phyloP scores from a whole-genome alignment of 1,284 basidiomycete species.

The Ustilago trichophora region DNA sequence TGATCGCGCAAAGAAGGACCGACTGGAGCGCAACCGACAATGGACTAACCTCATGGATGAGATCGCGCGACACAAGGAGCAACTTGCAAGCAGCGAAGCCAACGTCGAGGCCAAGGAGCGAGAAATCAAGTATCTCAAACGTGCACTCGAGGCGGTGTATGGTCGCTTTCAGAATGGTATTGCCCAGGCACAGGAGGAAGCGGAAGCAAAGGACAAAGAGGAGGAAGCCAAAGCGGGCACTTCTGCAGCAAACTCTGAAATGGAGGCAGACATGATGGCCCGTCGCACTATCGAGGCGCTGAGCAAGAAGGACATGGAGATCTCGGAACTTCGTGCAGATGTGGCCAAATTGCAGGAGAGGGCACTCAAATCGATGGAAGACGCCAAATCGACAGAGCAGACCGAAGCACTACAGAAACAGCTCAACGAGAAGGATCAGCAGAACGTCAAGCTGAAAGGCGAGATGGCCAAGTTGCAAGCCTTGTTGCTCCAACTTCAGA shows the following conservation, averaged over 20 bases:
- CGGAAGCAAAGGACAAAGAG: constrained; percentile 35
- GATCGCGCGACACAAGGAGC: constrained; percentile 75
- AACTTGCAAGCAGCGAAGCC: constrained; percentile 73
- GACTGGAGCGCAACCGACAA: constrained; percentile 79
- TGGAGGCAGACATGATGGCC: constrained; percentile 77
- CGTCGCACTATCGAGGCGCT: constrained; percentile 77
- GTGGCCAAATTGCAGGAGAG: constrained; percentile 55
- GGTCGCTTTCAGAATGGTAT: constrained; percentile 73
- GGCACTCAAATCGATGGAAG: constrained; percentile 38
- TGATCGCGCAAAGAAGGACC: constrained; percentile 74
- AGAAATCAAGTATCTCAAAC: constrained; percentile 79
- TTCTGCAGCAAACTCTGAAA: constrained; percentile 19
- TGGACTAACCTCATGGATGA: constrained; percentile 81
- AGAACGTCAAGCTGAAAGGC: constrained; percentile 28
- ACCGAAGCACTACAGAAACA: constrained; percentile 9
- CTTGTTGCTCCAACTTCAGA: constrained; percentile 44
- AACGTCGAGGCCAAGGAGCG: constrained; percentile 74
- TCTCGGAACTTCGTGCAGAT: constrained; percentile 66
- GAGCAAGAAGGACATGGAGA: constrained; percentile 77
- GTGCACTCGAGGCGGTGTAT: constrained; percentile 83
- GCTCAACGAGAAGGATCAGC: constrained; percentile 30
- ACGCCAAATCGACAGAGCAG: constrained; percentile 19
- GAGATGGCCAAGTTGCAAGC: constrained; percentile 50
- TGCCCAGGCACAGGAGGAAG: constrained; percentile 66
- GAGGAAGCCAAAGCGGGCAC: constrained; percentile 12